Percentiles rank a stretch among this genome's conserved stretches.
Conservation (phyloP, 2,329 filamentous ascomycete species). For the Aspergillus udagawae region DNA sequence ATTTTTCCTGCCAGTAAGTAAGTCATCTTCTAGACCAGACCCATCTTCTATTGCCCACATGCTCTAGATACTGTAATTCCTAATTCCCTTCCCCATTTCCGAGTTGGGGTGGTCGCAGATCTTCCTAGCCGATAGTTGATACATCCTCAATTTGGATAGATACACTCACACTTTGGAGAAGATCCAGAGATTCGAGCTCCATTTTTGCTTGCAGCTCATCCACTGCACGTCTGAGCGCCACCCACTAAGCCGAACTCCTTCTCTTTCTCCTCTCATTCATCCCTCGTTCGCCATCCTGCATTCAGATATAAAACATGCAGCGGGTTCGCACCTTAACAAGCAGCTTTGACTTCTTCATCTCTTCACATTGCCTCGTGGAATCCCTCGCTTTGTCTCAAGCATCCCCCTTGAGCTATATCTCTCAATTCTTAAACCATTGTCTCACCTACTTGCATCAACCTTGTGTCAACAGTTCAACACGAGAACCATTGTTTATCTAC, state of each 20-base stretch:
- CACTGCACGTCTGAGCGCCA: constrained; percentile 19
- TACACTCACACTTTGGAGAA: neutral
- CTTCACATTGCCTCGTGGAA: constrained; percentile 23
- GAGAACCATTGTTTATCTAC: neutral
- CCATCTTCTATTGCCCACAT: constrained; percentile 1
- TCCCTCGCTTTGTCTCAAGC: constrained; percentile 11
- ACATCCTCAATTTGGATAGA: constrained; percentile 17
- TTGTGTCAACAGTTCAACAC: neutral
- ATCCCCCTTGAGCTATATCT: neutral
- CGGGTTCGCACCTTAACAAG: constrained; percentile 19
- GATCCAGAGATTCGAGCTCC: constrained; percentile 3
- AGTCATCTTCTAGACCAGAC: neutral
- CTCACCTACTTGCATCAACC: neutral
- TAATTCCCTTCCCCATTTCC: constrained; percentile 16
- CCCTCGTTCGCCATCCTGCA: constrained; percentile 20
- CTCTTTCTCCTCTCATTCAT: constrained; percentile 7
- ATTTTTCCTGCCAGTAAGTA: neutral
- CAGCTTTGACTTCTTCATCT: constrained; percentile 21
- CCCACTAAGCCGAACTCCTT: neutral
- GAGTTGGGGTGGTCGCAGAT: constrained; percentile 18
- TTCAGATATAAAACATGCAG: constrained; percentile 35
- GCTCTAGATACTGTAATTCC: constrained; percentile 14
- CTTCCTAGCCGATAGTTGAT: constrained; percentile 15
- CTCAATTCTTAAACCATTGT: neutral
- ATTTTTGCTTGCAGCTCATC: constrained; percentile 7